Percentiles rank a stretch among this genome's conserved stretches.
Evolutionary conservation across 192 early-diverging fungal species (phyloP).

Genomic region (Backusella macrospora): DNA sequence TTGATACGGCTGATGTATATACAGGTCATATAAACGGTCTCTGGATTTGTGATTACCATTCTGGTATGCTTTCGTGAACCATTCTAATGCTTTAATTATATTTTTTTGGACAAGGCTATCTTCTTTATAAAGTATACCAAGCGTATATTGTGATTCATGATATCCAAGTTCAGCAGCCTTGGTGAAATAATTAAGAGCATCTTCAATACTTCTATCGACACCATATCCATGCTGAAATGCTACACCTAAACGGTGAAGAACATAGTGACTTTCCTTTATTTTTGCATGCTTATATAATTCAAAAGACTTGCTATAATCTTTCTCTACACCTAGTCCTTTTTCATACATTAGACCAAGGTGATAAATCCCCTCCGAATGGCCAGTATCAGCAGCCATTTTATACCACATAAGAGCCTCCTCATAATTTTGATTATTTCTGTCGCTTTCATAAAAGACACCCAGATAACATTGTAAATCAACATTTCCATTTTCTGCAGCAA

Average conservation of each 20-base stretch:
- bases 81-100: neutral
- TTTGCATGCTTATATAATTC: neutral
- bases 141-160: neutral
- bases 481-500: neutral
- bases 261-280: neutral
- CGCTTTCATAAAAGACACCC: neutral
- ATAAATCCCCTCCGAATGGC: neutral
- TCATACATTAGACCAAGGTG: neutral
- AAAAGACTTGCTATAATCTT: neutral
- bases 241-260: neutral
- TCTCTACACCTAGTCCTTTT: neutral
- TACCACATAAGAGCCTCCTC: too few species aligned
- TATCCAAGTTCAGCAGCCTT: neutral
- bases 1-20: neutral
- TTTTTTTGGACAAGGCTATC: neutral
- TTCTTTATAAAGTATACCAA: neutral
- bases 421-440: neutral
- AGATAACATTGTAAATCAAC: neutral
- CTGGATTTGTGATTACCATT: neutral
- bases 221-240: neutral
- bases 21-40: neutral
- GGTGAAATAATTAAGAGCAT: neutral
- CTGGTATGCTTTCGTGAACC: neutral
- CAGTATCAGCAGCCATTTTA: neutral
- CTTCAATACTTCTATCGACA: neutral